Percentiles rank a stretch among this genome's conserved stretches.
Evolutionary conservation across 176 grass and related monocot genomes (phyloP).

Genomic region (Oryza glumipatula): DNA sequence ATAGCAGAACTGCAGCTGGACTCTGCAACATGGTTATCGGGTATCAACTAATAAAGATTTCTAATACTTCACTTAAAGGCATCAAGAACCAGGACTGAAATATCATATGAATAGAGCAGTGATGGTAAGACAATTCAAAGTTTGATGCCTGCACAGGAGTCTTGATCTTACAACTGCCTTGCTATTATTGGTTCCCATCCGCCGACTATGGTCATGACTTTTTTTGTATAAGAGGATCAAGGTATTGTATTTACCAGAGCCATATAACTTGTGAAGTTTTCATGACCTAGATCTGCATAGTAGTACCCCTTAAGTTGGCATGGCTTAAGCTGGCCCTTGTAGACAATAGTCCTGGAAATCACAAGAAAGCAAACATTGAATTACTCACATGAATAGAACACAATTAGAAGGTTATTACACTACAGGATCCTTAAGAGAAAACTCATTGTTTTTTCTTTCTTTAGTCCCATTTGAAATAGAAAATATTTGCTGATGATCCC

Average conservation of each 20-base stretch:
- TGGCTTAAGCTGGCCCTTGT: conserved; percentile 96
- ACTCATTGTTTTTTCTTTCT: not conserved
- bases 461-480: not conserved
- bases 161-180: conserved; percentile 60
- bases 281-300: conserved; percentile 91
- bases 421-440: not conserved
- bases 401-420: not conserved
- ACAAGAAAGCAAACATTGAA: conserved; percentile 34
- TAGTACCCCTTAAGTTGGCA: conserved; percentile 86
- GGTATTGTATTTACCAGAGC: conserved; percentile 90
- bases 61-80: conserved; percentile 68
- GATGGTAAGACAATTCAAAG: conserved; percentile 50
- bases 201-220: conserved; percentile 45
- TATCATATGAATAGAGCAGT: conserved; percentile 59
- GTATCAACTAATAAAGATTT: conserved; percentile 74
- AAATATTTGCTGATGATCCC: not conserved
- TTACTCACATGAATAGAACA: conserved; percentile 9
- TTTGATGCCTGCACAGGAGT: conserved; percentile 53
- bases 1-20: conserved; percentile 90
- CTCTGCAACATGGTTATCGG: conserved; percentile 92
- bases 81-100: conserved; percentile 62
- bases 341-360: conserved; percentile 88
- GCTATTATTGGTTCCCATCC: conserved; percentile 54
- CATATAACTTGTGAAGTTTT: conserved; percentile 97
- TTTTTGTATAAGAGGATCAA: conserved; percentile 55